A percentile compares a stretch with the other conserved stretches of the same genome.
Conservation (phyloP, 2,329 filamentous ascomycete genomes). For the Orbilia brochopaga region DNA sequence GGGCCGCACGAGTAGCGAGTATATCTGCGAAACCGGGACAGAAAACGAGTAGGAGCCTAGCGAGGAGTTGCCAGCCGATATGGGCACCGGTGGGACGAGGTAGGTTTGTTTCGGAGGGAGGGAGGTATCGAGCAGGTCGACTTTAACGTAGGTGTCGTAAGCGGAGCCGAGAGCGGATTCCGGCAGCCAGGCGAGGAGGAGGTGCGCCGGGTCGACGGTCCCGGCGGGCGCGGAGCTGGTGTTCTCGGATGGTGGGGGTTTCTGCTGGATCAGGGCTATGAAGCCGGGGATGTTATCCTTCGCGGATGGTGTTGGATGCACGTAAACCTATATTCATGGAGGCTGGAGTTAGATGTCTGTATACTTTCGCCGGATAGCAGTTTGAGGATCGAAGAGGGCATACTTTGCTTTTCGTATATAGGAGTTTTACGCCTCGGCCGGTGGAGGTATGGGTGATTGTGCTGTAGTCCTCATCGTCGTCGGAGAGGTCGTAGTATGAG, state of each 20-base stretch:
- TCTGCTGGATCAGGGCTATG: constrained; percentile 90
- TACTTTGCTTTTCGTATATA: constrained; percentile 97
- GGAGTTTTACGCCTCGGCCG: constrained; percentile 84
- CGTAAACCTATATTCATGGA: constrained; percentile 72
- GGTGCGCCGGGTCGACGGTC: constrained; percentile 60
- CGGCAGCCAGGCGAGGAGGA: constrained; percentile 91
- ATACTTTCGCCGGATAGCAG: background rate
- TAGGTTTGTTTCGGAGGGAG: constrained; percentile 84
- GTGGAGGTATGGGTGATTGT: constrained; percentile 82
- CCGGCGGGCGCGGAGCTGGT: constrained; percentile 8
- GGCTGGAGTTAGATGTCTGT: background rate
- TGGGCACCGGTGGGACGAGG: constrained; percentile 88
- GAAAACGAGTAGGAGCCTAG: constrained; percentile 87
- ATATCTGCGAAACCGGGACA: constrained; percentile 85
- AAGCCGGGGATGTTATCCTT: constrained; percentile 97
- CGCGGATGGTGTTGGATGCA: constrained; percentile 88
- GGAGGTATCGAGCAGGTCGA: constrained; percentile 76
- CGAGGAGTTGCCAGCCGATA: constrained; percentile 72
- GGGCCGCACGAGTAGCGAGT: constrained; percentile 85
- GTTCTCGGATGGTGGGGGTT: constrained; percentile 66
- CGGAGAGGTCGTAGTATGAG: constrained; percentile 93
- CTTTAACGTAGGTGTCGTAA: constrained; percentile 89
- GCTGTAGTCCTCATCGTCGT: constrained; percentile 78
- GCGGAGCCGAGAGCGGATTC: constrained; percentile 86
- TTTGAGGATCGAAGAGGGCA: constrained; percentile 52